A percentile compares a stretch with the other conserved stretches of the same genome.
phyloP scores from a whole-genome alignment of 1,284 basidiomycete genomes.

The Boletus sp. region DNA sequence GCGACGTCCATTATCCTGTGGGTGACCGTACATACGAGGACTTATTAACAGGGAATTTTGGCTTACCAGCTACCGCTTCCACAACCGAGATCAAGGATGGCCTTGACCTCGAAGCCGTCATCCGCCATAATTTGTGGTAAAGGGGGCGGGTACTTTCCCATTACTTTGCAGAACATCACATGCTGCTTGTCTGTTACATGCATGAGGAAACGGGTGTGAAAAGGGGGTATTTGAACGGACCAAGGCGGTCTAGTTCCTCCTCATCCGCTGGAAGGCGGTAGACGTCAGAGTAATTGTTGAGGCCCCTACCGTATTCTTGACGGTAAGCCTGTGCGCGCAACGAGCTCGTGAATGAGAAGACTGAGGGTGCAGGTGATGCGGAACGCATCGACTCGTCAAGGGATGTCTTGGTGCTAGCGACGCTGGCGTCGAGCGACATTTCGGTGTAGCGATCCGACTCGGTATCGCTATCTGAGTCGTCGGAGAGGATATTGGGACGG shows the following conservation, averaged over 20 bases:
- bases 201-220: constrained; percentile 20
- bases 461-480: constrained; percentile 39
- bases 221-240: constrained; percentile 44
- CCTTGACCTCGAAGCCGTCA: constrained; percentile 60
- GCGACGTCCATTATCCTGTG: constrained; percentile 75
- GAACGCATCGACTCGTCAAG: constrained; percentile 58
- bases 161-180: constrained; percentile 58
- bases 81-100: constrained; percentile 75
- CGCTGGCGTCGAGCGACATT: constrained; percentile 45
- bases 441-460: constrained; percentile 40
- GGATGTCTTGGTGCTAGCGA: constrained; percentile 53
- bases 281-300: constrained; percentile 79
- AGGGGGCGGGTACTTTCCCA: constrained; percentile 67
- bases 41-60: constrained; percentile 6
- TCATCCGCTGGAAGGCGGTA: constrained; percentile 77
- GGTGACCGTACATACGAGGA: constrained; percentile 17
- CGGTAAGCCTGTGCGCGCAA: constrained; percentile 60
- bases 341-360: constrained; percentile 67
- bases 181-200: constrained; percentile 63
- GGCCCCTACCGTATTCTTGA: constrained; percentile 65
- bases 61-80: constrained; percentile 75
- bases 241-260: constrained; percentile 69
- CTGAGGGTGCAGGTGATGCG: constrained; percentile 65
- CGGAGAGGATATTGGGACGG: constrained; percentile 27
- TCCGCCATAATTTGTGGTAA: constrained; percentile 60